phyloP scores from a whole-genome alignment of 345 rosid species.

The Alliaria petiolata region DNA sequence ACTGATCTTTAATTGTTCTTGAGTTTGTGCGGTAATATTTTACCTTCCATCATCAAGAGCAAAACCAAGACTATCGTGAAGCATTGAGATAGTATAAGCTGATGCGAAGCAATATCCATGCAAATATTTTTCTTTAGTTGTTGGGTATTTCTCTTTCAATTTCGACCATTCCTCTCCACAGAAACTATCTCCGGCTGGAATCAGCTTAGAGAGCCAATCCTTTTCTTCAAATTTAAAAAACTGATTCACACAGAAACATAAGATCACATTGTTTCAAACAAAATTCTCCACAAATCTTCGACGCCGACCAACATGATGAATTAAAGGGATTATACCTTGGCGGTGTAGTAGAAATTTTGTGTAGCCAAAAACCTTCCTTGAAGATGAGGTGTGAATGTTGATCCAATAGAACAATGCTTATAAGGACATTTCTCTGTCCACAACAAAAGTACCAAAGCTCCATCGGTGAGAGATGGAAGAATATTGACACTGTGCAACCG shows the following conservation, averaged over 20 bases:
- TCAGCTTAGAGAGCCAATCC: constrained; percentile 57
- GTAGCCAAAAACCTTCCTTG: constrained; percentile 79
- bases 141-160: constrained; percentile 49
- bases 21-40: neutral
- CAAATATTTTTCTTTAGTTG: constrained; percentile 53
- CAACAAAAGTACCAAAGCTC: neutral
- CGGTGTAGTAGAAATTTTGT: constrained; percentile 81
- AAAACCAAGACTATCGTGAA: constrained; percentile 85
- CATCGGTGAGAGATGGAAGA: too few relatives aligned
- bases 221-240: constrained; percentile 60
- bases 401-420: constrained; percentile 61
- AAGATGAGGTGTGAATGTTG: constrained; percentile 73
- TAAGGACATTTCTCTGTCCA: constrained; percentile 61
- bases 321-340: constrained; percentile 45
- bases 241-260: constrained; percentile 37
- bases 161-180: constrained; percentile 83
- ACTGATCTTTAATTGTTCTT: neutral
- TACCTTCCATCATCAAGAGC: constrained; percentile 64
- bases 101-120: constrained; percentile 77
- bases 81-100: constrained; percentile 76
- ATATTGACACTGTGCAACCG: neutral
- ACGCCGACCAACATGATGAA: neutral
- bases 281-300: neutral
- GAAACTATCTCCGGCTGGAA: constrained; percentile 52
- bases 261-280: neutral